These are phyloP conservation scores for Kodamaea leandrae DNA, from an alignment of 805 yeast species.

Conservation along the genomic window DNA sequence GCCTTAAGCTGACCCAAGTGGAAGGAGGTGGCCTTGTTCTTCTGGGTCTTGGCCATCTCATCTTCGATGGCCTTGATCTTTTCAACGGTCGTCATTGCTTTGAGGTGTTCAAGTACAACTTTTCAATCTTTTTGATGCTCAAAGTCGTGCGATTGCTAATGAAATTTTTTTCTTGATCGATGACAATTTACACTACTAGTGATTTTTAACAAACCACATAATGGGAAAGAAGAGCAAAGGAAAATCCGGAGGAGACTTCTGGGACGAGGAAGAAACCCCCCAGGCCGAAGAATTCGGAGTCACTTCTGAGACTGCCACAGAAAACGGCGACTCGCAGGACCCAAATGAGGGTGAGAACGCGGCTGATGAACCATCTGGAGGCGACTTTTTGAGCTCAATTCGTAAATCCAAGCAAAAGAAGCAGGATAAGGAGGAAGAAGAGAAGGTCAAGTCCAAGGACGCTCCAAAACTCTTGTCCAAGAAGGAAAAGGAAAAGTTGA, in stretches of 20 bases:
- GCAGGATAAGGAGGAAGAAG: slow-evolving; percentile 63
- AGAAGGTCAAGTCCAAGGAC: slow-evolving; percentile 46
- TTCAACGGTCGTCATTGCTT: slow-evolving; percentile 44
- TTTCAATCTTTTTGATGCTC: neutral
- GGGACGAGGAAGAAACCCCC: slow-evolving; percentile 73
- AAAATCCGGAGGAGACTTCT: slow-evolving; percentile 65
- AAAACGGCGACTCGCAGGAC: slow-evolving; percentile 27
- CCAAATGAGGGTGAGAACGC: slow-evolving; percentile 14
- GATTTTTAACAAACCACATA: neutral
- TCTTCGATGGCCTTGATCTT: slow-evolving; percentile 86
- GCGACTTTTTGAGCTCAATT: slow-evolving; percentile 81
- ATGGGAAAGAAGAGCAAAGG: slow-evolving; percentile 59
- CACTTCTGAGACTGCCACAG: slow-evolving; percentile 22
- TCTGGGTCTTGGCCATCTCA: slow-evolving; percentile 97
- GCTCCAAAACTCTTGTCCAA: slow-evolving; percentile 81
- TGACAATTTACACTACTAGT: neutral
- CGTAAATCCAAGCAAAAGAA: slow-evolving; percentile 77
- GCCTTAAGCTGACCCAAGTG: slow-evolving; percentile 98
- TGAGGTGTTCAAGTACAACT: too few species aligned
- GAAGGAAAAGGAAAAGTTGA: slow-evolving; percentile 92
- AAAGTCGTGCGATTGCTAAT: slow-evolving; percentile 4
- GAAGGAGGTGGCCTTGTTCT: slow-evolving; percentile 95
- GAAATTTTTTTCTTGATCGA: slow-evolving; percentile 4
- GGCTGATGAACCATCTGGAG: slow-evolving; percentile 26
- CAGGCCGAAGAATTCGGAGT: slow-evolving; percentile 35